phyloP scores from a whole-genome alignment of 164 flowering plant genomes.

The Malania oleifera region DNA sequence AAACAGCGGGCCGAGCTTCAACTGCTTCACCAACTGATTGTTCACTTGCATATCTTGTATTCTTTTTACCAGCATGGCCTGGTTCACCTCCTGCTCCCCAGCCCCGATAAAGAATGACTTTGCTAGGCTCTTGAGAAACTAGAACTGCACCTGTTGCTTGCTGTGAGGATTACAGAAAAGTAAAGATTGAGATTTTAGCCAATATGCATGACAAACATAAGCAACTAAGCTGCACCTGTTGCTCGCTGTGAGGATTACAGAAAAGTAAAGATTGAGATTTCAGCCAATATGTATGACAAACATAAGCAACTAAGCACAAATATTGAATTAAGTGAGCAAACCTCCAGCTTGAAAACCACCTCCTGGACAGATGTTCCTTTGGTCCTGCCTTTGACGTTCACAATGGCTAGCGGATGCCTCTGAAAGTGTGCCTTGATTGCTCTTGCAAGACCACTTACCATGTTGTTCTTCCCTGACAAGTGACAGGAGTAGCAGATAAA shows the following conservation, averaged over 20 bases:
- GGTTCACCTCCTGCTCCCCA: constrained; percentile 61
- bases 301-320: constrained; percentile 66
- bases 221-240: constrained; percentile 83
- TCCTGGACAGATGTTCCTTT: constrained; percentile 89
- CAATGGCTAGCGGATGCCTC: constrained; percentile 85
- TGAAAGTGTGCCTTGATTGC: constrained; percentile 67
- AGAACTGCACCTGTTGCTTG: constrained; percentile 84
- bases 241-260: constrained; percentile 56
- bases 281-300: background rate
- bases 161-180: constrained; percentile 34
- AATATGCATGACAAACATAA: too few species aligned
- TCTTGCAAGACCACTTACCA: constrained; percentile 77
- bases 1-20: constrained; percentile 24
- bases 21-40: constrained; percentile 8
- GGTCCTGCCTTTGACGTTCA: constrained; percentile 91
- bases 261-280: background rate
- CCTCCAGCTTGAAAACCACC: constrained; percentile 73
- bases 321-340: constrained; percentile 12
- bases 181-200: background rate
- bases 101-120: constrained; percentile 87
- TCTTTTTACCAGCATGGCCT: constrained; percentile 11
- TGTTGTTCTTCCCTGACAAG: constrained; percentile 65
- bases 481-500: background rate
- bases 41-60: constrained; percentile 10
- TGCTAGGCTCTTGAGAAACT: constrained; percentile 86